Evolutionary conservation across 2,329 filamentous ascomycete species (phyloP).

Genomic region (Fusarium abutilonis): DNA sequence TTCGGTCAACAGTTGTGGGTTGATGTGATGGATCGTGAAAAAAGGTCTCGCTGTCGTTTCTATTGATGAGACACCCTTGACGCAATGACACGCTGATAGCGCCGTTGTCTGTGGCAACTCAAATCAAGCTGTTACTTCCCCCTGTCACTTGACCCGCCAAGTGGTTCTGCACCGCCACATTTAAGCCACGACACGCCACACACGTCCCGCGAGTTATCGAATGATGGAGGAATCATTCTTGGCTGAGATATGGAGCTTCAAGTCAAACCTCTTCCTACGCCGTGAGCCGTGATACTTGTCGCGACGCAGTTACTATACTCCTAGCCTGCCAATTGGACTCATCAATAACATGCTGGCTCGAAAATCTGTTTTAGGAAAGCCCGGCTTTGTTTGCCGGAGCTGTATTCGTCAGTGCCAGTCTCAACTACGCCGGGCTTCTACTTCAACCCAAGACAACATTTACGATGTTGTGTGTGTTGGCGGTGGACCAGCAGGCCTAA

Average conservation of each 20-base stretch:
- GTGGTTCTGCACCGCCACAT: slow-evolving; percentile 27
- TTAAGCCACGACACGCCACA: slow-evolving; percentile 23
- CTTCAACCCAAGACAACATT: slow-evolving; percentile 69
- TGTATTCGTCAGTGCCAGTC: slow-evolving; percentile 55
- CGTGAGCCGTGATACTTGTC: slow-evolving; percentile 6
- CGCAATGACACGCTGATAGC: slow-evolving; percentile 45
- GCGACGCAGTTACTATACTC: slow-evolving; percentile 6
- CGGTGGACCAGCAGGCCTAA: slow-evolving; percentile 88
- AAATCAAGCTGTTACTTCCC: slow-evolving; percentile 25
- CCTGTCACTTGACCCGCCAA: slow-evolving; percentile 41
- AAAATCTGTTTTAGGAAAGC: slow-evolving; percentile 39
- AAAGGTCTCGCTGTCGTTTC: slow-evolving; percentile 31
- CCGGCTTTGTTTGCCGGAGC: slow-evolving; percentile 58
- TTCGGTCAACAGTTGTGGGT: slow-evolving; percentile 19
- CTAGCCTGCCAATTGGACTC: slow-evolving; percentile 10
- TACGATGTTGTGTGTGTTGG: slow-evolving; percentile 95
- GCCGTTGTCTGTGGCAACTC: slow-evolving; percentile 56
- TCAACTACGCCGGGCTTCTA: slow-evolving; percentile 54
- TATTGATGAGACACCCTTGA: slow-evolving; percentile 49
- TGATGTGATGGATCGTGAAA: slow-evolving; percentile 38
- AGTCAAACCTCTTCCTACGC: slow-evolving; percentile 27
- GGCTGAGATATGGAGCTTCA: slow-evolving; percentile 25
- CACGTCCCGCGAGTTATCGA: slow-evolving; percentile 34
- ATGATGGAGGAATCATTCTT: slow-evolving; percentile 35
- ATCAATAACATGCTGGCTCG: slow-evolving; percentile 44